phyloP scores from a whole-genome alignment of 257 asterid genomes.

The Salvia splendens region DNA sequence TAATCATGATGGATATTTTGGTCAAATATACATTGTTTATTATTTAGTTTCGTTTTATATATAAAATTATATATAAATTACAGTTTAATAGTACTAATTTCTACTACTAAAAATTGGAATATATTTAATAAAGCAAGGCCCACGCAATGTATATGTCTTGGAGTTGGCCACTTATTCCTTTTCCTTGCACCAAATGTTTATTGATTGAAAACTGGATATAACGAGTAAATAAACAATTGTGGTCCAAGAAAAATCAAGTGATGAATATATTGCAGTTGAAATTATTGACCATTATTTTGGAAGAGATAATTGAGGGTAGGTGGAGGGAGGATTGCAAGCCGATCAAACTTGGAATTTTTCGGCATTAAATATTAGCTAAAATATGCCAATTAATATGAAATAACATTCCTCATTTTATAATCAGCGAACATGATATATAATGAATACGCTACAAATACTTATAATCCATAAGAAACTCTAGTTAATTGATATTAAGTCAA shows the following conservation, averaged over 20 bases:
- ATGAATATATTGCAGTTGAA: constrained; percentile 24
- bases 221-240: constrained; percentile 14
- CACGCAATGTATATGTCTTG: too few relatives aligned
- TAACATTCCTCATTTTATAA: background rate
- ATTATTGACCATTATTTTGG: constrained; percentile 31
- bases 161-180: too few relatives aligned
- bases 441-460: too few relatives aligned
- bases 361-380: constrained; percentile 6
- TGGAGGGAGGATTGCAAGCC: constrained; percentile 31
- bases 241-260: background rate
- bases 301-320: constrained; percentile 25
- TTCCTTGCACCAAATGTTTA: too few relatives aligned
- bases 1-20: background rate
- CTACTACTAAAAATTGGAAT: too few relatives aligned
- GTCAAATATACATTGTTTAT: constrained; percentile 29
- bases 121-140: too few relatives aligned
- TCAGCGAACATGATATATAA: too few relatives aligned
- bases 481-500: too few relatives aligned
- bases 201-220: background rate
- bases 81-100: too few relatives aligned
- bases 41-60: constrained; percentile 2
- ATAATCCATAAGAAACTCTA: too few relatives aligned
- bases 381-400: background rate
- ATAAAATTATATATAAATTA: too few relatives aligned
- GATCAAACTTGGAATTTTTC: constrained; percentile 34